Base-by-base conservation (phyloP, 1,139 yeast genomes). In the Nakaseomyces kungkrabaensis region DNA sequence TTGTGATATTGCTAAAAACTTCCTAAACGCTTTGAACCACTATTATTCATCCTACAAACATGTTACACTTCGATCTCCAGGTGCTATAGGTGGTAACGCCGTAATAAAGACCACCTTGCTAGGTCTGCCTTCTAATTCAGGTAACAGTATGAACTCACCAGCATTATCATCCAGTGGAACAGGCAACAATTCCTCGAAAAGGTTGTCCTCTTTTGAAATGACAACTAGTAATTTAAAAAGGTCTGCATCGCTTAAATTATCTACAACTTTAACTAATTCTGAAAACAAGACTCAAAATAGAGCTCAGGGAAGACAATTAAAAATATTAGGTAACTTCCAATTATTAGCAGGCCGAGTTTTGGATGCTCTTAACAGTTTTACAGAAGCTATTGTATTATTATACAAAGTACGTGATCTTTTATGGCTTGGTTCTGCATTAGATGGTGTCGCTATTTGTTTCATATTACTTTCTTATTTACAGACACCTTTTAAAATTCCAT, bases 351-450 rank as follows among this genome's bases (percentile, higher is more conserved):
- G 98, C 0, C 78, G 85, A 52, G 75, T 84, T 49, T 66, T 73
- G 11, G 87, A 82, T 52, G 95, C 97, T 0, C 63, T 89, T 49
- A 72, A 74, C 33, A 78, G 81, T 52, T 85, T 89, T 56, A 75
- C 82, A 10, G 96, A 89, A 41, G 82, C 97, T 0, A 75, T 85
- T 1, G 61, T 72, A 1, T 70, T 76, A 37, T 68, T 89, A 50
- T 79, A 79, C 53, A 73, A 78, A 34, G 73, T 82, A 1, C 82
- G 81, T 48, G 98, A 92, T 65, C 77, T 78, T 59, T 70, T 92
- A 24, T 92, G 98, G 98, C 73, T 87, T 29, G 97, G 84, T 0
- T 83, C 92, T 43, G 81, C 96, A 0, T 64, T 90, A 24, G 97
- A 89, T 59, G 89, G 94, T 0, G 70, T 89, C 9, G 85, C 85